Conservation (phyloP, 148 eudicot genomes). For the Oxyria digyna region DNA sequence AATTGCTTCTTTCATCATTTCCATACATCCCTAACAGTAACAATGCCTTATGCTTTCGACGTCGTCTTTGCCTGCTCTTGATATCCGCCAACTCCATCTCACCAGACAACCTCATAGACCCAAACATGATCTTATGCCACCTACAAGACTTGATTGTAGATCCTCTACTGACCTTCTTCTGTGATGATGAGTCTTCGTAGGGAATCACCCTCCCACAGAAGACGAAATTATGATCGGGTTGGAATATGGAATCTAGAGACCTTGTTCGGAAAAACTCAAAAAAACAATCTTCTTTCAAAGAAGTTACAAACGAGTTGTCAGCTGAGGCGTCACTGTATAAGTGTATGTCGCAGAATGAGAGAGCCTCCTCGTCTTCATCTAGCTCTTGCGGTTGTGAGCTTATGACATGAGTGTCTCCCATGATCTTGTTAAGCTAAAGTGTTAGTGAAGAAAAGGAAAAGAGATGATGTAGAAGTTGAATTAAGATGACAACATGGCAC, state of each 20-base stretch:
- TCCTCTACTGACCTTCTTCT: not conserved
- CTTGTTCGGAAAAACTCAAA: not conserved
- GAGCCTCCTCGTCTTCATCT: not conserved
- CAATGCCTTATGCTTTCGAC: not conserved
- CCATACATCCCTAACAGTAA: not conserved
- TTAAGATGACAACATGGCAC: not conserved
- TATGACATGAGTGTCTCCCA: not conserved
- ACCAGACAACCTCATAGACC: not conserved
- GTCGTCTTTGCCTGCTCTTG: slow-evolving; percentile 3
- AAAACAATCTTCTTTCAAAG: not conserved
- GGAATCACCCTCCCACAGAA: slow-evolving; percentile 2
- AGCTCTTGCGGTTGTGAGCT: not conserved
- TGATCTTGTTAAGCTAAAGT: not conserved
- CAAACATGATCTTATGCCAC: slow-evolving; percentile 7
- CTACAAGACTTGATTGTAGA: not conserved
- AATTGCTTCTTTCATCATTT: not conserved
- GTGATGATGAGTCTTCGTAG: not conserved
- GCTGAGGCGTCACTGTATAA: slow-evolving; percentile 3
- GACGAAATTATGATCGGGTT: not conserved
- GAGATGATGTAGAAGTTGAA: not conserved
- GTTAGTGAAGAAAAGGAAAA: not conserved
- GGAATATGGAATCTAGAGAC: not conserved
- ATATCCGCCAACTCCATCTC: slow-evolving; percentile 4
- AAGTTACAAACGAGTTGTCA: not conserved
- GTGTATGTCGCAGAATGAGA: slow-evolving; percentile 6